Evolutionary conservation across 2,329 filamentous ascomycete species (phyloP).

Genomic region (Herpotrichia juniperi): DNA sequence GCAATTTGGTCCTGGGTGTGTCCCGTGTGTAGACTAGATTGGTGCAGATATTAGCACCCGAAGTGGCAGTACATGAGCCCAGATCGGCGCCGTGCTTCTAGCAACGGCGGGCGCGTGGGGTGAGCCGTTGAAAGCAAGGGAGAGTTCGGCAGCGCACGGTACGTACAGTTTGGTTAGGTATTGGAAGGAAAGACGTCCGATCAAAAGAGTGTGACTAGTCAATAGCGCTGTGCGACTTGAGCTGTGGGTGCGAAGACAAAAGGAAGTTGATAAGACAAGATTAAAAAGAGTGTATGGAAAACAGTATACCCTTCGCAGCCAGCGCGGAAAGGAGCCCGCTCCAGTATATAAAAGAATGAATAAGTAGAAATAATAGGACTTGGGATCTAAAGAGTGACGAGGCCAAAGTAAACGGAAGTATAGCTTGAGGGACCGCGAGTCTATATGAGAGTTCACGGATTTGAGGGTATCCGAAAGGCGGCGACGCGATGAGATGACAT

Average conservation of each 20-base stretch:
- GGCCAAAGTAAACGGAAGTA: slow-evolving; percentile 44
- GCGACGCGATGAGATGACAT: slow-evolving; percentile 38
- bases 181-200: slow-evolving; percentile 28
- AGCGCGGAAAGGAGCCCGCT: slow-evolving; percentile 49
- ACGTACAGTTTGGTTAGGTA: slow-evolving; percentile 34
- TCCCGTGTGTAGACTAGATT: slow-evolving; percentile 26
- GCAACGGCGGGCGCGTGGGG: slow-evolving; percentile 24
- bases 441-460: slow-evolving; percentile 45
- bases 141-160: slow-evolving; percentile 18
- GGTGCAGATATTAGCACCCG: slow-evolving; percentile 31
- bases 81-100: slow-evolving; percentile 28
- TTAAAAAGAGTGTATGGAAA: slow-evolving; percentile 48
- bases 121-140: slow-evolving; percentile 34
- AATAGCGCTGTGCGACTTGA: slow-evolving; percentile 42
- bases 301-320: slow-evolving; percentile 44
- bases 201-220: slow-evolving; percentile 44
- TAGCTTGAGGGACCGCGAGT: slow-evolving; percentile 36
- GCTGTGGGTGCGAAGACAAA: slow-evolving; percentile 32
- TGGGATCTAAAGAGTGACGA: slow-evolving; percentile 46
- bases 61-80: slow-evolving; percentile 24
- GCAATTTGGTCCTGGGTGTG: slow-evolving; percentile 28
- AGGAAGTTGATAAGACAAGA: slow-evolving; percentile 20
- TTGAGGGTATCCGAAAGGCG: slow-evolving; percentile 35
- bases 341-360: slow-evolving; percentile 37
- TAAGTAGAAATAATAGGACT: slow-evolving; percentile 36